Base-by-base conservation (phyloP, 2,329 filamentous ascomycete genomes). In the Ophiocordyceps sinensis region DNA sequence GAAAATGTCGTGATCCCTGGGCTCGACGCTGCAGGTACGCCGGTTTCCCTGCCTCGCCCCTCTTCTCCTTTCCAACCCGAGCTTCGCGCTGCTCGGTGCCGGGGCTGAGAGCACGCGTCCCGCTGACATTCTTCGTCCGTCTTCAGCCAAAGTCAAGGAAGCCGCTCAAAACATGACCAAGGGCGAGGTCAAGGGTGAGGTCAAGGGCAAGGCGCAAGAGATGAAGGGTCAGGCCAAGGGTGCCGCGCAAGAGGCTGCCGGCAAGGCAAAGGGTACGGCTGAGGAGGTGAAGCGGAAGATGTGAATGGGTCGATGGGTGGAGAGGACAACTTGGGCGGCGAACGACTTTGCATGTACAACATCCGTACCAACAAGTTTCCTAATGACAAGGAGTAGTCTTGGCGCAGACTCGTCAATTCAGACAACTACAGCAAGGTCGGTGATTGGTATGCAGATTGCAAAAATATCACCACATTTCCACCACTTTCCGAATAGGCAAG, bases 1-100 rank as follows among this genome's bases (percentile, higher is more conserved):
- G 70, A 77, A 54, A 79, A 76, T 54, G 53, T 81, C 15, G 71
- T 79, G 26, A 71, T 79, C 21, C 73, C 75, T 32, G 75, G 73
- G 14, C 76, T 82, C 53, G 66, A 81, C 49, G 61, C 65, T 37
- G 69, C 70, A 38, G 57, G 77, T 79, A 64, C 44, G 70, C 64
- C 23, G n/a, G n/a, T n/a, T n/a, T n/a, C n/a, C n/a, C n/a, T n/a
- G n/a, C n/a, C n/a, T n/a, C n/a, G n/a, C n/a, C n/a, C n/a, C n/a
- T n/a, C n/a, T n/a, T 19, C 31, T 17, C 30, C 14, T 12, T 10
- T 9, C 9, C 14, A n/a, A 11, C 3, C 23, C 19, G 19, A 19
- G 19, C 19, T 19, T 19, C 19, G 4, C 4, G 19, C 19, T 19
- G 19, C 19, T 19, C 19, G 19, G 4, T 19, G 19, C 19, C 3